Conservation (phyloP, 805 yeast genomes). For the Metschnikowia continentalis region DNA sequence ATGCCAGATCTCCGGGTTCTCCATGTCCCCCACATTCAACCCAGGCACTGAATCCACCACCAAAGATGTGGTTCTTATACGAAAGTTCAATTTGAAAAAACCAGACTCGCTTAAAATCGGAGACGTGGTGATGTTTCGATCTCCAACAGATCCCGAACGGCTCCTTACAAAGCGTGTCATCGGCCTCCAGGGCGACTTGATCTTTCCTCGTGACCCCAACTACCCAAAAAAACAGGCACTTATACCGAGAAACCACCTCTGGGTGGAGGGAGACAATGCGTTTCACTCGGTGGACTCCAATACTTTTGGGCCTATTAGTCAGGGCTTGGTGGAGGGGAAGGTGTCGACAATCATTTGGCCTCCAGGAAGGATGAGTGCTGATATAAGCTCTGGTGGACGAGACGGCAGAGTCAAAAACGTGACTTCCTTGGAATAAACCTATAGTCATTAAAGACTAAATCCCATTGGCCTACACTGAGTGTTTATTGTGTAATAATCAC, state of each 20-base stretch:
- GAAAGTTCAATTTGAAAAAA: slow-evolving; percentile 55
- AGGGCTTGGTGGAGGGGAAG: slow-evolving; percentile 75
- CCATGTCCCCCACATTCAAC: slow-evolving; percentile 89
- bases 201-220: slow-evolving; percentile 53
- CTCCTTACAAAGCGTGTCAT: slow-evolving; percentile 77
- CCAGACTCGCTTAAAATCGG: slow-evolving; percentile 49
- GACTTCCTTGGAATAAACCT: background rate
- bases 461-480: background rate
- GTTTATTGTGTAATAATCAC: background rate
- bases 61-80: slow-evolving; percentile 62
- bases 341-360: slow-evolving; percentile 74
- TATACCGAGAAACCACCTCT: slow-evolving; percentile 76
- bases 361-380: slow-evolving; percentile 26
- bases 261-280: slow-evolving; percentile 93
- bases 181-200: slow-evolving; percentile 68
- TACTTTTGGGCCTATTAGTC: slow-evolving; percentile 81
- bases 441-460: too few relatives aligned
- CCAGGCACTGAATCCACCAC: slow-evolving; percentile 48
- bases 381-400: slow-evolving; percentile 15
- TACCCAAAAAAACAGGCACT: slow-evolving; percentile 60
- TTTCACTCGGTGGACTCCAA: slow-evolving; percentile 80
- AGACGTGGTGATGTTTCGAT: slow-evolving; percentile 72
- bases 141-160: slow-evolving; percentile 76
- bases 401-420: slow-evolving; percentile 5
- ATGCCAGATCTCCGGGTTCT: slow-evolving; percentile 70